Conservation (phyloP, 169 alveolate species). For the Miamiensis avidus region DNA sequence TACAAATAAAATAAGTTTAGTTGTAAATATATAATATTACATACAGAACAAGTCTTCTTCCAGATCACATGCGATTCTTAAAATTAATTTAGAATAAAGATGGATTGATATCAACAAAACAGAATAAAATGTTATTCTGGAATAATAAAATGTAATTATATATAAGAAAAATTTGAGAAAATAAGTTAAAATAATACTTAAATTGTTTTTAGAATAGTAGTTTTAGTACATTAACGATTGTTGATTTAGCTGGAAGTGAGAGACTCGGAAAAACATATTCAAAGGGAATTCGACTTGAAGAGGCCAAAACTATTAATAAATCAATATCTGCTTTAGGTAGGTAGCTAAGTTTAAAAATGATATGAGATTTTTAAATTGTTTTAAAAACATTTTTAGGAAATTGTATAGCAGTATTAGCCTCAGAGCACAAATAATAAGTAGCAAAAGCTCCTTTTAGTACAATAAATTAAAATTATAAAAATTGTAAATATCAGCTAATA, state of each 20-base stretch:
- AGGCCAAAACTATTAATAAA: constrained; percentile 59
- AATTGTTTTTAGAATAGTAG: constrained; percentile 25
- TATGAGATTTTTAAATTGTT: too few species aligned
- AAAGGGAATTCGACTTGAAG: constrained; percentile 57
- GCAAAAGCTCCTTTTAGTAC: neutral
- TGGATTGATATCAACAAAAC: constrained; percentile 21
- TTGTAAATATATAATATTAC: too few species aligned
- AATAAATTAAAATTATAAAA: too few species aligned
- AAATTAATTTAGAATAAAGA: constrained; percentile 34
- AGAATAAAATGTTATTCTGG: too few species aligned
- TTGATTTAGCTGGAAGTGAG: constrained; percentile 65
- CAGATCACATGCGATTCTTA: constrained; percentile 30
- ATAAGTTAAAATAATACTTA: too few species aligned
- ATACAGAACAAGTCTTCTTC: constrained; percentile 23
- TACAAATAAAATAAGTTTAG: neutral
- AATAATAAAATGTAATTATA: too few species aligned
- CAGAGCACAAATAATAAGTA: neutral
- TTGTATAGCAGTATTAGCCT: constrained; percentile 52
- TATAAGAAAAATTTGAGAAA: too few species aligned
- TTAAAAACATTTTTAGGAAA: constrained; percentile 33
- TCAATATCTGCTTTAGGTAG: constrained; percentile 47
- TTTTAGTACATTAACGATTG: constrained; percentile 44
- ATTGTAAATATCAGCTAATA: too few species aligned
- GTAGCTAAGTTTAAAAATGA: too few species aligned
- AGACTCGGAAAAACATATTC: constrained; percentile 52